These are phyloP conservation scores for Rhododendron vialii DNA, from an alignment of 148 eudicot species.

Conservation along the genomic window DNA sequence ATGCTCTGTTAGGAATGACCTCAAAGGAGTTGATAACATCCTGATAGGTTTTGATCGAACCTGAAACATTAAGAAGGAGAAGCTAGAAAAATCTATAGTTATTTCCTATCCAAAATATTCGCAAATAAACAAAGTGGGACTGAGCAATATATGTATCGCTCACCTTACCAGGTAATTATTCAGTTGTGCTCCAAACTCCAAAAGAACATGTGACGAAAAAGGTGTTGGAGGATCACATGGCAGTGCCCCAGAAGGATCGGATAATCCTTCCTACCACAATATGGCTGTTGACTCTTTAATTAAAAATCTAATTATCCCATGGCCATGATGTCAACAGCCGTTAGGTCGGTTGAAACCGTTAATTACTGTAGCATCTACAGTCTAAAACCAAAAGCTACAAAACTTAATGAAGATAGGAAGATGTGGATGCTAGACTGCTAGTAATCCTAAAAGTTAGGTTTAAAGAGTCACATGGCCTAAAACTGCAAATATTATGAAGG, in stretches of 20 bases:
- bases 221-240: no score
- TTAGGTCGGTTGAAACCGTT: not conserved
- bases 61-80: no score
- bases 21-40: no score
- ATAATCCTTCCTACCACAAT: no score
- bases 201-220: no score
- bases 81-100: no score
- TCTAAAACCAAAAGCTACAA: not conserved
- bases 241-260: no score
- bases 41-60: no score
- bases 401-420: not conserved
- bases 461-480: not conserved
- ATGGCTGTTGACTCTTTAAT: not conserved
- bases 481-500: not conserved
- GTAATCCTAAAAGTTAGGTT: not conserved
- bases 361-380: not conserved
- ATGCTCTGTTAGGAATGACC: no score
- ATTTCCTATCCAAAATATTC: no score
- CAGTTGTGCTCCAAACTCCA: no score
- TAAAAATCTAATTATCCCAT: not conserved
- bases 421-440: not conserved
- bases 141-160: not conserved
- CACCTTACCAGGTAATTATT: not conserved
- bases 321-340: not conserved
- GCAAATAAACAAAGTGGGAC: no score